A percentile compares a stretch with the other conserved stretches of the same genome.
These are phyloP conservation scores for Alternaria novae-zelandiae DNA, from an alignment of 2,329 filamentous ascomycete species.

Conservation along the genomic window DNA sequence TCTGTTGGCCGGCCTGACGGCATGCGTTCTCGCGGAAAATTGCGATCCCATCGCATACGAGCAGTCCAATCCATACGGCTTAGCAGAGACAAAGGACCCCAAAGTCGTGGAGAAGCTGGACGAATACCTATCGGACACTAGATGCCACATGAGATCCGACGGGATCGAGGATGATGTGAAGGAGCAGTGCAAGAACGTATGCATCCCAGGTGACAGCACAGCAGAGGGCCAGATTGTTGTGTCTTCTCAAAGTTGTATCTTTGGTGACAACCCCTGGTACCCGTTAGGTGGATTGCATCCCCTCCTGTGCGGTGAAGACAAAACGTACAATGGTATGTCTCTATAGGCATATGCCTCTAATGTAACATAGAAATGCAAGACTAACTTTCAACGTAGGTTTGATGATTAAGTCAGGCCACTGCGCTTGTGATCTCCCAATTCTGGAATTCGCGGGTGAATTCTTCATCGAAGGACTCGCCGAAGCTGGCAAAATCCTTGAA, in stretches of 20 bases:
- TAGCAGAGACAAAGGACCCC: neutral
- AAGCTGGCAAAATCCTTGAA: neutral
- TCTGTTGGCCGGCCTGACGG: neutral
- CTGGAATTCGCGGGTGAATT: neutral
- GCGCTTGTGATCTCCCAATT: neutral
- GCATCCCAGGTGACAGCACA: no score
- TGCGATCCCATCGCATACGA: neutral
- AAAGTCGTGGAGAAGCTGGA: neutral
- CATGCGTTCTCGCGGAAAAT: neutral
- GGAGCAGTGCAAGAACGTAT: neutral
- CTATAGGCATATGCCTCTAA: neutral
- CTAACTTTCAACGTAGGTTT: neutral
- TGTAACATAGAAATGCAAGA: no score
- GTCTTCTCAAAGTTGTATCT: no score
- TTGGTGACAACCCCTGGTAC: no score
- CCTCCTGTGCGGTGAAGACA: neutral
- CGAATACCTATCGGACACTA: neutral
- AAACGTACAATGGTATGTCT: neutral
- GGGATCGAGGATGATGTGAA: rapidly evolving
- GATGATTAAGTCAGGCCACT: neutral
- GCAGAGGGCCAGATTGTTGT: no score
- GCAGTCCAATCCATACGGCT: neutral
- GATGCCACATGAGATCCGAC: neutral
- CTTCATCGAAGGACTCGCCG: neutral
- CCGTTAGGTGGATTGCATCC: no score